Base-by-base conservation (phyloP, 148 eudicot genomes). In the Arbutus unedo region DNA sequence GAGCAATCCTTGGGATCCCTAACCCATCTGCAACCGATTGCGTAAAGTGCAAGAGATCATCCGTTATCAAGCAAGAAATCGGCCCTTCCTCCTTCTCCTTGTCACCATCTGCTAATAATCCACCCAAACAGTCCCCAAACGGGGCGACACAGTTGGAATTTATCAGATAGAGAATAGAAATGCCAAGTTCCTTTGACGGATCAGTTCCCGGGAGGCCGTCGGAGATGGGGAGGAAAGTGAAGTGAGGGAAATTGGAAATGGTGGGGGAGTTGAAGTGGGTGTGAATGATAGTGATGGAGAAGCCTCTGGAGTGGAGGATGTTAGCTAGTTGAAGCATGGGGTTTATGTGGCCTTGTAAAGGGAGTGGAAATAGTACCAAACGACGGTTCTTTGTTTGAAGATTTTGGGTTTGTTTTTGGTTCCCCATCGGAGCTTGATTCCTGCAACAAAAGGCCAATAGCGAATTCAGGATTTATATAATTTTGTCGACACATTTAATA, bases 41-140 rank as follows among this genome's bases (percentile, higher is more conserved):
- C 1, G 83, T 6, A 59, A 73, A 81, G 55, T 83, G 81, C 89
- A 85, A 88, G 23, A 85, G 11, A 2, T 87, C 86, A 87, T 93
- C 93, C 3, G 93, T 81, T 6, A 94, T 90, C 67, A 94, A 75
- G 83, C 94, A 91, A 73, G 87, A 85, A 81, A 90, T 67, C 31
- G 77, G 82, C 54, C 70, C 55, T 21, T 68, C 64, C 43, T 56
- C 60, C 16, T 9, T 1, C 11, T 3, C 54, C 15, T 6, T 31
- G 0, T 31, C 38, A 31, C 38, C 51, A 9, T 64, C n/a, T 10
- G 74, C 49, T 43, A 83, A n/a, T 48, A 83, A 44, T 16, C 54
- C 43, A 18, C 77, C 67, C 85, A 91, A 80, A 77, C 88, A 82
- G 13, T 87, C 82, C 80, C 59, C 77, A 19, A 91, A 83, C 5